These are phyloP conservation scores for Diaporthe batatas DNA, from an alignment of 2,329 filamentous ascomycete species.

Conservation along the genomic window DNA sequence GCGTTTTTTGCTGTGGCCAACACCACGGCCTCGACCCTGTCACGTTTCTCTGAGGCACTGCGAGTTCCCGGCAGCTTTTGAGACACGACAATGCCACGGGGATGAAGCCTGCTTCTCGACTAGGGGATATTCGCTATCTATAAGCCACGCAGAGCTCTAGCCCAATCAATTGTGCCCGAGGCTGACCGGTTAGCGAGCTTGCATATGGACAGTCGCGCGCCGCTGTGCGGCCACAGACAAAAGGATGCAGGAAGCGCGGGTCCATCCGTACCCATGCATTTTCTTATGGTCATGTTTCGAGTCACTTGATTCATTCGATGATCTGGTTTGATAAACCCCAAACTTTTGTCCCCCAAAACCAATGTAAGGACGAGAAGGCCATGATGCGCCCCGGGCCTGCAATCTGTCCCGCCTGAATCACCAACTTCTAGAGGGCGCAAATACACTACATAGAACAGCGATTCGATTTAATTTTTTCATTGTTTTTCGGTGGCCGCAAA, in stretches of 20 bases:
- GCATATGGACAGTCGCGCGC: constrained; percentile 25
- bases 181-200: constrained; percentile 40
- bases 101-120: constrained; percentile 35
- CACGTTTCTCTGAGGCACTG: constrained; percentile 39
- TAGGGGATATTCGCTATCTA: constrained; percentile 28
- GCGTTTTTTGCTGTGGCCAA: constrained; percentile 23
- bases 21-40: constrained; percentile 3
- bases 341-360: not conserved
- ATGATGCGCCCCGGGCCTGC: too few species aligned
- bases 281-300: not conserved
- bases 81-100: constrained; percentile 35
- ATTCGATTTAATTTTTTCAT: not conserved
- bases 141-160: constrained; percentile 32
- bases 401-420: too few species aligned
- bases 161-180: constrained; percentile 36
- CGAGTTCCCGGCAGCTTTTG: constrained; percentile 34
- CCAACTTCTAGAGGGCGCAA: not conserved
- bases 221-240: constrained; percentile 1
- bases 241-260: constrained; percentile 2
- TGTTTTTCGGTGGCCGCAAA: not conserved
- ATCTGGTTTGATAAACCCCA: not conserved
- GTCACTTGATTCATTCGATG: constrained; percentile 3
- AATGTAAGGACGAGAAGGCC: not conserved
- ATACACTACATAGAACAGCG: not conserved
- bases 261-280: constrained; percentile 1